Evolutionary conservation across 192 early-diverging fungal genomes (phyloP).

Genomic region (Mortierella hygrophila): DNA sequence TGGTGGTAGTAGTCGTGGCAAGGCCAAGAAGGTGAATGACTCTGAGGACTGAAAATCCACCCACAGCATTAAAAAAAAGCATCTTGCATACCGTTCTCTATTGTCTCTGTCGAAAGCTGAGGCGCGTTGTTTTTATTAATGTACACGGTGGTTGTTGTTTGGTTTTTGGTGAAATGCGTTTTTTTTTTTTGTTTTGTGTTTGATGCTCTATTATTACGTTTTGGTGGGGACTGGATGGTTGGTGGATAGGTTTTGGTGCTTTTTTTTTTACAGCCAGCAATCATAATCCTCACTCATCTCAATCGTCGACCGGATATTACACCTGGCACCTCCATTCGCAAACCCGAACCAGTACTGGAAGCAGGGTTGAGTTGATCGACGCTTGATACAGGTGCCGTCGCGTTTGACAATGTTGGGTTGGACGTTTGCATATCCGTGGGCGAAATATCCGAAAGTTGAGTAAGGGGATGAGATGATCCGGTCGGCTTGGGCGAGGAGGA

Average conservation of each 20-base stretch:
- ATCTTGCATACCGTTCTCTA: neutral
- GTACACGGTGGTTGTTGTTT: neutral
- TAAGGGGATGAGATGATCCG: slow-evolving; percentile 50
- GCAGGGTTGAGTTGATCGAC: slow-evolving; percentile 45
- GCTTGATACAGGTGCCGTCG: slow-evolving; percentile 41
- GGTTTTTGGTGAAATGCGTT: too few species aligned
- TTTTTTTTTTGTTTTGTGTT: too few species aligned
- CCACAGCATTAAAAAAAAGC: neutral
- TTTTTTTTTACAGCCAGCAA: slow-evolving; percentile 41
- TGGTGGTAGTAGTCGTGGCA: neutral
- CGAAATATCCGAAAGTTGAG: slow-evolving; percentile 52
- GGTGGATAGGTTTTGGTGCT: too few species aligned
- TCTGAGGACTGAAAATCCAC: neutral
- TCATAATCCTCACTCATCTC: slow-evolving; percentile 57
- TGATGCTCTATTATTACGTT: too few species aligned
- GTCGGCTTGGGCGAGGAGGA: slow-evolving; percentile 35
- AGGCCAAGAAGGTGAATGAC: neutral
- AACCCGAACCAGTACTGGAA: slow-evolving; percentile 58
- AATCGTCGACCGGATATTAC: slow-evolving; percentile 28
- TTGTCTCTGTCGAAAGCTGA: neutral
- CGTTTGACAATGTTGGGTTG: slow-evolving; percentile 51
- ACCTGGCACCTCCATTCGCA: slow-evolving; percentile 42
- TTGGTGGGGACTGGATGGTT: too few species aligned
- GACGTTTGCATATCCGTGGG: slow-evolving; percentile 45
- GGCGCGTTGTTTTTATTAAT: neutral